phyloP scores from a whole-genome alignment of 2,329 filamentous ascomycete species.

The Fusarium praegraminearum region DNA sequence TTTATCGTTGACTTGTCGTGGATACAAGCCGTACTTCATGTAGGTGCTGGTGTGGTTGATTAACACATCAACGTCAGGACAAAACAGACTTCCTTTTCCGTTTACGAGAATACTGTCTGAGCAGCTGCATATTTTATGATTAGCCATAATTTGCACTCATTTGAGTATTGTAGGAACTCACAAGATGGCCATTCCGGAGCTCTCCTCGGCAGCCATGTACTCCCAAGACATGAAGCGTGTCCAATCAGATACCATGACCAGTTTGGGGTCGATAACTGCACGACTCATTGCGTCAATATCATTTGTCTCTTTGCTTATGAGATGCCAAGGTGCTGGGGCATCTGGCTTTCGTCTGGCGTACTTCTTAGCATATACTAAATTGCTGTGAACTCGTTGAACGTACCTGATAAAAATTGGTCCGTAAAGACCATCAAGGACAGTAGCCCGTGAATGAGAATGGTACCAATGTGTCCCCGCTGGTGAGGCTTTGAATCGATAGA shows the following conservation, averaged over 20 bases:
- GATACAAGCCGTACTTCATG: conserved; percentile 14
- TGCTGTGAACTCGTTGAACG: not conserved
- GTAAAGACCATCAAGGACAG: conserved; percentile 11
- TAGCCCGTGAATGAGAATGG: conserved; percentile 11
- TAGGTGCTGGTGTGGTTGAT: conserved; percentile 14
- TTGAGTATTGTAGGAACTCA: not conserved
- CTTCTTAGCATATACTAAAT: not conserved
- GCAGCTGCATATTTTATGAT: not conserved
- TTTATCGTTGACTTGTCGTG: conserved; percentile 12
- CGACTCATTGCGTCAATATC: conserved; percentile 1
- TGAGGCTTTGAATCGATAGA: conserved; percentile 13
- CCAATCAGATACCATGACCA: conserved; percentile 13
- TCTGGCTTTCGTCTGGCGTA: not conserved
- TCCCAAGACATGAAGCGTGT: conserved; percentile 13
- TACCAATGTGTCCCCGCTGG: conserved; percentile 13
- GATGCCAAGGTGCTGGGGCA: conserved; percentile 5
- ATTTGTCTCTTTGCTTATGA: not conserved
- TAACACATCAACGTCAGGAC: conserved; percentile 10
- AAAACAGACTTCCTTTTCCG: conserved; percentile 10
- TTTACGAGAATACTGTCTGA: conserved; percentile 13
- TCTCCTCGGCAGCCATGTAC: conserved; percentile 11
- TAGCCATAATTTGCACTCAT: no score
- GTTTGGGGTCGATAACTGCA: not conserved
- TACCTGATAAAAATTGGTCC: conserved; percentile 10
- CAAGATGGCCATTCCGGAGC: conserved; percentile 13